Conservation (phyloP, 83 land plant species). For the Picea abies region DNA sequence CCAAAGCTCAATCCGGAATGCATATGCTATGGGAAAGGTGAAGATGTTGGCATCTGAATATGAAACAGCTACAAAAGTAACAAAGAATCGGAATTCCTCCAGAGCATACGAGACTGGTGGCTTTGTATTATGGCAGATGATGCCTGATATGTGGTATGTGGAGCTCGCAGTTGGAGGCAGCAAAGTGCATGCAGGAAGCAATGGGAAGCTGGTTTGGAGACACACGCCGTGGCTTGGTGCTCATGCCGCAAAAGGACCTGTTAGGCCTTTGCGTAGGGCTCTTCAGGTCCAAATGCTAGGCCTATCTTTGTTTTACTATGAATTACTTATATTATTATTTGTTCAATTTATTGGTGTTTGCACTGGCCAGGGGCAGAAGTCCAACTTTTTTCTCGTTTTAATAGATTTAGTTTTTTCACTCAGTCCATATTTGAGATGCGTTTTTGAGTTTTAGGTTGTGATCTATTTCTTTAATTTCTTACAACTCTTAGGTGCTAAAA, state of each 20-base stretch:
- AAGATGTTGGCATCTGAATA: conserved; percentile 61
- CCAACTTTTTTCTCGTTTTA: neutral
- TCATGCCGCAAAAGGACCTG: conserved; percentile 53
- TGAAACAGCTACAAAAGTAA: conserved; percentile 32
- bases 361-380: too few species aligned
- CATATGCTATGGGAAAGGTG: conserved; percentile 65
- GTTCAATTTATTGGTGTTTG: too few species aligned
- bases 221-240: conserved; percentile 55
- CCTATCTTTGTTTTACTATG: too few species aligned
- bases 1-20: conserved; percentile 49
- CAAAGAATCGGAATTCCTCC: neutral
- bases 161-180: conserved; percentile 62
- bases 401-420: neutral
- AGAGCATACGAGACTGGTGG: conserved; percentile 60
- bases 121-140: conserved; percentile 76
- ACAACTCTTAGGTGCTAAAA: neutral
- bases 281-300: conserved; percentile 46
- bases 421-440: neutral
- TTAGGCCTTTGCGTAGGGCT: conserved; percentile 63
- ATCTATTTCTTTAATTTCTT: neutral
- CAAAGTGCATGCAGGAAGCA: conserved; percentile 63
- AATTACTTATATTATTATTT: too few species aligned
- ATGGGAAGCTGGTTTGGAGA: conserved; percentile 72
- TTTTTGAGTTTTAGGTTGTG: neutral
- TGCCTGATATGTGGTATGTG: conserved; percentile 68